phyloP scores from a whole-genome alignment of 129 eudicot genomes.

The Artemisia annua region DNA sequence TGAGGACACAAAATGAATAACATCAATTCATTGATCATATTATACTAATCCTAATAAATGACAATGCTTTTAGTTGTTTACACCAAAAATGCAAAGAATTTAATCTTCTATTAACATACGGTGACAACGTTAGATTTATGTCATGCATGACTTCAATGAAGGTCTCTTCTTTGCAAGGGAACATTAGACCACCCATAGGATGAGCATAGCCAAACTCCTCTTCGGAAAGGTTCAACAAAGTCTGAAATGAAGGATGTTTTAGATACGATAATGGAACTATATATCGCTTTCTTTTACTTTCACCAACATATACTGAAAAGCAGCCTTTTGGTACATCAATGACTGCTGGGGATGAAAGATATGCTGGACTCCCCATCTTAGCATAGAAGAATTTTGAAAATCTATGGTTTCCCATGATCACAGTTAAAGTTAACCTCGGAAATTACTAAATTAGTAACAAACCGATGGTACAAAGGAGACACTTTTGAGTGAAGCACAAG shows the following conservation, averaged over 20 bases:
- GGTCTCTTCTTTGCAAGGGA: slow-evolving; percentile 36
- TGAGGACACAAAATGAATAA: too few species aligned
- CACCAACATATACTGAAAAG: slow-evolving; percentile 26
- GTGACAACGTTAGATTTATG: slow-evolving; percentile 9
- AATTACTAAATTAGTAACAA: not conserved
- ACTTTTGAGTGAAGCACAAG: not conserved
- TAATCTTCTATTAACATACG: too few species aligned
- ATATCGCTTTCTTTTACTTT: slow-evolving; percentile 25
- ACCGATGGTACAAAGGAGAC: not conserved
- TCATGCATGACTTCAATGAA: slow-evolving; percentile 23
- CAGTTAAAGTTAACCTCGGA: not conserved
- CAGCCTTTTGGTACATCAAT: slow-evolving; percentile 19
- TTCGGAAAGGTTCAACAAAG: not conserved
- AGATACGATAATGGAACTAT: slow-evolving; percentile 16
- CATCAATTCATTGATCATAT: too few species aligned
- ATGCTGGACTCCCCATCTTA: not conserved
- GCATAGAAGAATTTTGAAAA: slow-evolving; percentile 7
- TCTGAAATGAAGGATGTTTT: slow-evolving; percentile 28
- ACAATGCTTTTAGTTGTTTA: too few species aligned
- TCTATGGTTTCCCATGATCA: not conserved
- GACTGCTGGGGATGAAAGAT: not conserved
- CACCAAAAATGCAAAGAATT: too few species aligned
- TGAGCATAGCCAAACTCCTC: slow-evolving; percentile 31
- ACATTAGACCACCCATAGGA: slow-evolving; percentile 33
- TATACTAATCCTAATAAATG: too few species aligned